Percentiles rank a stretch among this genome's conserved stretches.
Conservation (phyloP, 1,284 basidiomycete genomes). For the Ustilago trichophora region DNA sequence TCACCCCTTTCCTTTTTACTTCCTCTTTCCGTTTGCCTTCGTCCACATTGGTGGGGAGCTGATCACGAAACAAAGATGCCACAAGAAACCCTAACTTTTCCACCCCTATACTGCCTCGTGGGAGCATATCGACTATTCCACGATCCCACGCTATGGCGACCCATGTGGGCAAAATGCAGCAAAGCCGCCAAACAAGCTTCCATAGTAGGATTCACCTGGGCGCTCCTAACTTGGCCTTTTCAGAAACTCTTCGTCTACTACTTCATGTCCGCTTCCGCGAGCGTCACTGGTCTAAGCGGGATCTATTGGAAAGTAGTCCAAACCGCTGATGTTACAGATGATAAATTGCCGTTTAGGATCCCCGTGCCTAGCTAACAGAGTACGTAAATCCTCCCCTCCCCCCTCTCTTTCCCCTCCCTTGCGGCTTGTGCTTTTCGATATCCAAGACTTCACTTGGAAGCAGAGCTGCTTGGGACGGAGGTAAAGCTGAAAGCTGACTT, state of each 20-base stretch:
- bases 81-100: conserved; percentile 60
- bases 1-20: too few relatives aligned
- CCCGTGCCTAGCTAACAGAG: conserved; percentile 47
- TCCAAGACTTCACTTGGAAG: too few relatives aligned
- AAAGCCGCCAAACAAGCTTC: conserved; percentile 48
- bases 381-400: too few relatives aligned
- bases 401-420: too few relatives aligned
- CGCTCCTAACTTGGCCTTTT: conserved; percentile 55
- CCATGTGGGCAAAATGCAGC: conserved; percentile 61
- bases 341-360: conserved; percentile 31
- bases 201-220: conserved; percentile 46
- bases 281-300: conserved; percentile 45
- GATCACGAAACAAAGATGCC: too few relatives aligned
- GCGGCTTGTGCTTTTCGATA: too few relatives aligned
- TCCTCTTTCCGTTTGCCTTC: too few relatives aligned
- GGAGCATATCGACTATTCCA: conserved; percentile 61
- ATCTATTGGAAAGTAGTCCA: conserved; percentile 31
- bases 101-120: conserved; percentile 60
- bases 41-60: too few relatives aligned
- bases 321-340: conserved; percentile 44
- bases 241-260: conserved; percentile 56
- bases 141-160: conserved; percentile 56
- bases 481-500: too few relatives aligned
- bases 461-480: too few relatives aligned
- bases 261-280: conserved; percentile 56